Evolutionary conservation across 352 stramenopile genomes (phyloP).

Genomic region (Phytophthora capsici): DNA sequence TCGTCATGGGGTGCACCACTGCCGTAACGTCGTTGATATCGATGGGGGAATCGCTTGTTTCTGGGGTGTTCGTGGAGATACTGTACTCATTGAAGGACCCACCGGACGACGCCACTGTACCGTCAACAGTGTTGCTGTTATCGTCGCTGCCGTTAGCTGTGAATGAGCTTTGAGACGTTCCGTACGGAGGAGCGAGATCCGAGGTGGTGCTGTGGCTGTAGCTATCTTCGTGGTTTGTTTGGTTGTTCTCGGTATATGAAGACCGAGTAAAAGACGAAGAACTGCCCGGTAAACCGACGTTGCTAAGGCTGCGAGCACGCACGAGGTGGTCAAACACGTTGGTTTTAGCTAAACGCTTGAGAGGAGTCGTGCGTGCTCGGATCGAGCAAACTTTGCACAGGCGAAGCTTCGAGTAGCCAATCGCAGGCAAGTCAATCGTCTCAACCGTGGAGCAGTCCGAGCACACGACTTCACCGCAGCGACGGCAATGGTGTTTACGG

Average conservation of each 20-base stretch:
- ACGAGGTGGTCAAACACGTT: constrained; percentile 77
- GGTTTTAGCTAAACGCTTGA: constrained; percentile 58
- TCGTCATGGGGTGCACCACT: constrained; percentile 45
- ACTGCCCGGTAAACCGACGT: constrained; percentile 38
- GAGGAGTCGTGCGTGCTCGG: constrained; percentile 72
- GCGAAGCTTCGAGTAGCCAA: constrained; percentile 79
- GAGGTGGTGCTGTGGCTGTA: constrained; percentile 33
- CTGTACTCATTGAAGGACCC: constrained; percentile 37
- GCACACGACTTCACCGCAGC: constrained; percentile 83
- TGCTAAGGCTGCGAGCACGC: constrained; percentile 61
- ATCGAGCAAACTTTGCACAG: constrained; percentile 86
- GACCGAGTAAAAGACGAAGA: constrained; percentile 49
- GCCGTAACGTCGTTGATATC: constrained; percentile 41
- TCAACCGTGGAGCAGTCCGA: constrained; percentile 81
- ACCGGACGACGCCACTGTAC: constrained; percentile 4
- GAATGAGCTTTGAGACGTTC: constrained; percentile 26
- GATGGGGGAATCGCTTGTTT: constrained; percentile 9
- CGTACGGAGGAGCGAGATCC: constrained; percentile 16
- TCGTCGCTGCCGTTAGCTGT: constrained; percentile 1
- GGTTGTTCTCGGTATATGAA: constrained; percentile 59
- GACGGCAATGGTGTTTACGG: constrained; percentile 84
- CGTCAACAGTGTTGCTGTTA: constrained; percentile 32
- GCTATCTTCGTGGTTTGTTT: constrained; percentile 31
- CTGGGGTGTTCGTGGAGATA: constrained; percentile 15
- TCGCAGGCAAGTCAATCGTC: constrained; percentile 71